phyloP scores from a whole-genome alignment of 257 asterid species.

The Penstemon barbatus region DNA sequence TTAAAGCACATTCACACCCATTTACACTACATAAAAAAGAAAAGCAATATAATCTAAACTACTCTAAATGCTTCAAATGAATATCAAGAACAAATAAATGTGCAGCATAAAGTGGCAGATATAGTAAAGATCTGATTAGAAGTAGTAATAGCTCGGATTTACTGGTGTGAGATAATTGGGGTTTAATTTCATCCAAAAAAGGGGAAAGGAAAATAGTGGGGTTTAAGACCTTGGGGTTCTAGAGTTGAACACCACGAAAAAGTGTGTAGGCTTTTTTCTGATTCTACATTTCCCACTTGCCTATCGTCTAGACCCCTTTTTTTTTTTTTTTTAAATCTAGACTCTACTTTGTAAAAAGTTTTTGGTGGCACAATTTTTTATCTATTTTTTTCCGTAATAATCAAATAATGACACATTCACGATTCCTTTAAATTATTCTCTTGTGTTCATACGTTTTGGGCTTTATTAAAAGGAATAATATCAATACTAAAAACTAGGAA shows the following conservation, averaged over 20 bases:
- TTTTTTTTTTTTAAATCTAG: neutral
- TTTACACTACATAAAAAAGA: neutral
- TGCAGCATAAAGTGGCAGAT: slow-evolving; percentile 3
- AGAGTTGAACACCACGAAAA: slow-evolving; percentile 27
- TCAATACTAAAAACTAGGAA: no score
- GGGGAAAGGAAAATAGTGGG: neutral
- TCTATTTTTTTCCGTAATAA: no score
- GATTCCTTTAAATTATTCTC: no score
- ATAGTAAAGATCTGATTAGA: slow-evolving; percentile 26
- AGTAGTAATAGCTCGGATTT: slow-evolving; percentile 20
- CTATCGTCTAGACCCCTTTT: slow-evolving; percentile 25
- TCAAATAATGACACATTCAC: no score
- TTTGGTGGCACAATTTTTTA: neutral
- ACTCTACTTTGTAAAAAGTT: neutral
- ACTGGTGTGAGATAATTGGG: slow-evolving; percentile 39
- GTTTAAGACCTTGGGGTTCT: slow-evolving; percentile 39
- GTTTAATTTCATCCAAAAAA: slow-evolving; percentile 37
- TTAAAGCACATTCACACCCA: slow-evolving; percentile 18
- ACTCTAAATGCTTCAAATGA: slow-evolving; percentile 2
- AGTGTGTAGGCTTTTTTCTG: slow-evolving; percentile 41
- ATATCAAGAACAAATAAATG: slow-evolving; percentile 5
- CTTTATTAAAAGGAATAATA: neutral
- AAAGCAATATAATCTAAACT: neutral
- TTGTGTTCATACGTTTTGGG: neutral
- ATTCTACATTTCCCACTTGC: slow-evolving; percentile 29